Base-by-base conservation (phyloP, 345 rosid genomes). In the Firmiana major region DNA sequence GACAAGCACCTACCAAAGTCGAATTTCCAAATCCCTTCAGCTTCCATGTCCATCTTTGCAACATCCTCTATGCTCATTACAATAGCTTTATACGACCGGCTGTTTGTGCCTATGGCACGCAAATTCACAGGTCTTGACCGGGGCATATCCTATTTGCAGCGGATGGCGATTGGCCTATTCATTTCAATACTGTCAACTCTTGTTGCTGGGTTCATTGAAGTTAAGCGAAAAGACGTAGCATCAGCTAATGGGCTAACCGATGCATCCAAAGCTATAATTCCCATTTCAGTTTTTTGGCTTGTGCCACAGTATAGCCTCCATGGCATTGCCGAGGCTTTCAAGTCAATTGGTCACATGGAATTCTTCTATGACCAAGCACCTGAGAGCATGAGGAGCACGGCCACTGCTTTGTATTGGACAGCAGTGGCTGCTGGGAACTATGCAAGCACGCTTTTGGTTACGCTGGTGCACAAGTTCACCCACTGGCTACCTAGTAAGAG, bases 361-460 rank as follows among this genome's bases (percentile, higher is more conserved):
- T 88, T 88, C 57, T 86, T 85, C 76, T 88, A 88, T 24, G 83
- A 85, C 66, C 90, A 88, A 62, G 81, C 90, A 3, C 90, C 90
- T 0, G 90, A 88, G 63, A 85, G 90, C 77, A 87, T 85, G 90
- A 87, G 87, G 75, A 85, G 88, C 76, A 77, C 85, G 0, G 88
- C 88, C 4, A 75, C 84, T 40, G 90, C 86, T 1, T 62, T 88
- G 71, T 86, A 84, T 67, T 88, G 90, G 90, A 58, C 71, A 0
- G 73, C 87, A 2, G 79, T 80, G 17, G 78, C 89, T 0, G 81
- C 40, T 7, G 90, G 90, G 73, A 83, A 84, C 48, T 88, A 88
- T 58, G 10, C 59, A 38, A 88, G 90, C 51, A 82, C 90, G 2
- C 79, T 88, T 24, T 16, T 88, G 82, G 90, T 88, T 12, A 80